A percentile compares a stretch with the other conserved stretches of the same genome.
phyloP scores from a whole-genome alignment of 73 alveolate species.

The Durusdinium trenchii region DNA sequence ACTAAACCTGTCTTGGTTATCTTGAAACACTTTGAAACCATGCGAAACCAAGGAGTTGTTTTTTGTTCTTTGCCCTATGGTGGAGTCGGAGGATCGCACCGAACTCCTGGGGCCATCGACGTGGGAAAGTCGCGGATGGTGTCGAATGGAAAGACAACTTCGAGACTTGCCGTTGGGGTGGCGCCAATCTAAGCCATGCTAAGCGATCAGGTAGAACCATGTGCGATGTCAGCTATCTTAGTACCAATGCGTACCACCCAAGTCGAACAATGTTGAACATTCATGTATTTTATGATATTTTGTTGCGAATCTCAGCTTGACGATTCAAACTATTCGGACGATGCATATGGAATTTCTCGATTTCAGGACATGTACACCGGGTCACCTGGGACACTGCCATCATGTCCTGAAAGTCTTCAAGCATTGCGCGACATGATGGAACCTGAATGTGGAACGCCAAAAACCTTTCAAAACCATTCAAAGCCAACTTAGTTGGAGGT shows the following conservation, averaged over 20 bases:
- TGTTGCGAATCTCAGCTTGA: neutral
- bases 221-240: neutral
- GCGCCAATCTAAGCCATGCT: neutral
- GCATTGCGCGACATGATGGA: neutral
- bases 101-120: neutral
- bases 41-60: no score
- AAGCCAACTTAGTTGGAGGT: neutral
- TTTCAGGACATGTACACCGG: no score
- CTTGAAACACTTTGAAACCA: no score
- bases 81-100: neutral
- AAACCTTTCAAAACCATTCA: neutral
- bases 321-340: neutral
- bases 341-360: no score
- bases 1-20: no score
- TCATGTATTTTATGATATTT: no score
- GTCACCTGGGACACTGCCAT: no score
- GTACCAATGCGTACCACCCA: neutral
- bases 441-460: neutral
- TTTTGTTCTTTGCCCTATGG: neutral
- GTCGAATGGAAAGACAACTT: neutral
- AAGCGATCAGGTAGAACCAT: neutral
- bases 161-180: neutral
- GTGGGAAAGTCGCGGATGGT: conserved; percentile 15
- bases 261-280: neutral
- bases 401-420: no score